Percentiles rank a stretch among this genome's conserved stretches.
phyloP scores from a whole-genome alignment of 2,329 filamentous ascomycete genomes.

The Ceratocystis eucalypticola region DNA sequence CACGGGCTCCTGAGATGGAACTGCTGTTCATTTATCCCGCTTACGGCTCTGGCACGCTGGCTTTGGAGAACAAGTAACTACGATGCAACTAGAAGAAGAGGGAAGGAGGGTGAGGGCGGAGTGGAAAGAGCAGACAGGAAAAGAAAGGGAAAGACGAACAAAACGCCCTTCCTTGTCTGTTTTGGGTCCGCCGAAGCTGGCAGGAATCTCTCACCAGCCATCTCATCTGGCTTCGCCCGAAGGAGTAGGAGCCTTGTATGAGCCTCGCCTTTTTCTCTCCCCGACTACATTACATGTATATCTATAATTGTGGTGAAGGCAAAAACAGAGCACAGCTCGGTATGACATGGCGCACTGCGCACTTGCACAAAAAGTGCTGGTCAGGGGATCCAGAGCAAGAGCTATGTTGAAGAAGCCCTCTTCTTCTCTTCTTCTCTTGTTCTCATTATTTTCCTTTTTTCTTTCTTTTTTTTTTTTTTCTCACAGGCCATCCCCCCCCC shows the following conservation, averaged over 20 bases:
- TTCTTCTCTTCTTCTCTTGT: not conserved
- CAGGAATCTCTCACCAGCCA: not conserved
- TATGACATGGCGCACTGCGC: too few relatives aligned
- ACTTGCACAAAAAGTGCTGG: not conserved
- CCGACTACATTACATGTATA: not conserved
- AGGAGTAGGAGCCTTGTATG: not conserved
- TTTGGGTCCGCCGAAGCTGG: not conserved
- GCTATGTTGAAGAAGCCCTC: not conserved
- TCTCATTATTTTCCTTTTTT: not conserved
- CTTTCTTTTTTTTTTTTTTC: not conserved
- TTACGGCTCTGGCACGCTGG: not conserved
- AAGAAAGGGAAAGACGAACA: not conserved
- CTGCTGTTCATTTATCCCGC: too few relatives aligned
- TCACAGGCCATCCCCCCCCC: not conserved
- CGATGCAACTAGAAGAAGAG: not conserved
- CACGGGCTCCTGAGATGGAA: too few relatives aligned
- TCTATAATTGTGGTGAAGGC: not conserved
- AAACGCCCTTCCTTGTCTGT: not conserved
- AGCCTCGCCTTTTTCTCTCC: not conserved
- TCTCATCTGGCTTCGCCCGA: conserved; percentile 2
- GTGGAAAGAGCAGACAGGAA: not conserved
- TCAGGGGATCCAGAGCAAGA: not conserved
- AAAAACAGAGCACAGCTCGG: not conserved
- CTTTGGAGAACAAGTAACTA: not conserved
- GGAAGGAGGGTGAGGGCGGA: not conserved